Evolutionary conservation across 176 grass and related monocot species (phyloP).

Genomic region (Panicum miliaceum): DNA sequence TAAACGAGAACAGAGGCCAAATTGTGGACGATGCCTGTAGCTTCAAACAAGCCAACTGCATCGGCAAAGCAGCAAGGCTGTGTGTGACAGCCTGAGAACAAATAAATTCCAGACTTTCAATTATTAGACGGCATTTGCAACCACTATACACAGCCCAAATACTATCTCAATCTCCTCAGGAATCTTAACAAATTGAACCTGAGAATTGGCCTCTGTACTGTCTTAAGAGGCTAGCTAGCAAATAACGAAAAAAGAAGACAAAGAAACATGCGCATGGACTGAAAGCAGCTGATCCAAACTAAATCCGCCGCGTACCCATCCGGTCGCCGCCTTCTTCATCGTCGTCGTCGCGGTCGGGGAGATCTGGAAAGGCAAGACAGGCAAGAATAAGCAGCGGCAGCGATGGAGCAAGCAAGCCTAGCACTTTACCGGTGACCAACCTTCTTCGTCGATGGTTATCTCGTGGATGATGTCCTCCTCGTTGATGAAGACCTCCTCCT

Average conservation of each 20-base stretch:
- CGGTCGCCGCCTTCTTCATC: constrained; percentile 26
- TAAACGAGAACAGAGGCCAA: neutral
- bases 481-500: constrained; percentile 71
- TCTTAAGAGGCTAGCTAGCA: neutral
- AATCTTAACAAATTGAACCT: neutral
- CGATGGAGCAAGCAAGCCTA: neutral
- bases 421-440: neutral
- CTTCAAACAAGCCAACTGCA: neutral
- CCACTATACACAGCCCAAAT: neutral
- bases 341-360: constrained; percentile 59
- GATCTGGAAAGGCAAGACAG: constrained; percentile 46
- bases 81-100: neutral
- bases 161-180: neutral
- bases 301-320: constrained; percentile 43
- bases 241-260: neutral
- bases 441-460: constrained; percentile 70
- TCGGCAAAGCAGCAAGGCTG: neutral
- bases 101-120: neutral
- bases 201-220: neutral
- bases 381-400: neutral
- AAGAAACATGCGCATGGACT: neutral
- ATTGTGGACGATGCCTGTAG: neutral
- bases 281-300: neutral
- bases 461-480: constrained; percentile 76
- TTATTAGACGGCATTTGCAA: neutral